These are phyloP conservation scores for Xenosphaeropsis pyriputrescens DNA, from an alignment of 2,329 filamentous ascomycete genomes.

Conservation along the genomic window DNA sequence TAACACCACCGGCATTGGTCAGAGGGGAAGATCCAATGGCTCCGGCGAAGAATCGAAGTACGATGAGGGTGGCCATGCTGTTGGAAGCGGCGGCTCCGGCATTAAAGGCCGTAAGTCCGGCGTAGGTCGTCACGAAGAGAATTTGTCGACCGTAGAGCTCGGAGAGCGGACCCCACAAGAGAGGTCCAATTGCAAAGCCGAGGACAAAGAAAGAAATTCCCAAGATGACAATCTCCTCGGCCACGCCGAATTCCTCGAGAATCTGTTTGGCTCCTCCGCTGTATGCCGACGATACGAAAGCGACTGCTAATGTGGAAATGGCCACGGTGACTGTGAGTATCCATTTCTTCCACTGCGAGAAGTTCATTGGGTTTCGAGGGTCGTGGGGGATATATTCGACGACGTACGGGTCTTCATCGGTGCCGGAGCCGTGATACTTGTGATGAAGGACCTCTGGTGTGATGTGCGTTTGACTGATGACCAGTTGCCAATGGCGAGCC, in stretches of 20 bases:
- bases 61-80: constrained; percentile 8
- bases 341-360: constrained; percentile 31
- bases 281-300: constrained; percentile 26
- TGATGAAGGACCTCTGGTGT: constrained; percentile 28
- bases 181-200: constrained; percentile 27
- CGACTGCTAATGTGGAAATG: constrained; percentile 18
- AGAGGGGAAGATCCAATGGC: constrained; percentile 11
- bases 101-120: constrained; percentile 28
- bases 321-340: constrained; percentile 24
- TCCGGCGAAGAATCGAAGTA: constrained; percentile 10
- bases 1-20: constrained; percentile 12
- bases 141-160: constrained; percentile 45
- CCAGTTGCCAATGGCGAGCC: constrained; percentile 22
- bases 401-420: constrained; percentile 35
- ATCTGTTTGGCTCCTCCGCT: constrained; percentile 22
- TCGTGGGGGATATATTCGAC: constrained; percentile 38
- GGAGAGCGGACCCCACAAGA: constrained; percentile 24
- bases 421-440: constrained; percentile 29
- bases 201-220: constrained; percentile 29
- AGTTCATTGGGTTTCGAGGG: constrained; percentile 36
- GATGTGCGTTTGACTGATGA: constrained; percentile 28
- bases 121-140: constrained; percentile 47
- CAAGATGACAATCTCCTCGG: constrained; percentile 20
- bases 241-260: constrained; percentile 17
- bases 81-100: constrained; percentile 20